Conservation (phyloP, 805 yeast genomes). For the Candida dendrica region DNA sequence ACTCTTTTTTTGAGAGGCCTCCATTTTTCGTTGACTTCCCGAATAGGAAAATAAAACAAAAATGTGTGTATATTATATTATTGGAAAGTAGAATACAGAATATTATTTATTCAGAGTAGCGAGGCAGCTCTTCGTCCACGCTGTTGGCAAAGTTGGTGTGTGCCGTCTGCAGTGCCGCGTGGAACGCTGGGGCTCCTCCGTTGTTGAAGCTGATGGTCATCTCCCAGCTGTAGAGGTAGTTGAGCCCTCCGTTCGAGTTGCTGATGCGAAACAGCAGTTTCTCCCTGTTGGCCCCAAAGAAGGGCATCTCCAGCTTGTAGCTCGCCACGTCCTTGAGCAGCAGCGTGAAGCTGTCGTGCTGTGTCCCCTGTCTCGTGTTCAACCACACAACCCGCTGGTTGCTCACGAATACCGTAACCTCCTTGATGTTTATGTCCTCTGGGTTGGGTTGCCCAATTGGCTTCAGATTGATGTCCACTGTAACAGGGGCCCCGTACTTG, state of each 20-base stretch:
- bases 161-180: constrained; percentile 24
- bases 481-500: constrained; percentile 11
- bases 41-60: constrained; percentile 1
- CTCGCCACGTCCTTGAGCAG: constrained; percentile 24
- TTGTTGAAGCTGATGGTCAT: constrained; percentile 35
- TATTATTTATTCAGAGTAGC: background rate
- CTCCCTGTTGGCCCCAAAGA: constrained; percentile 50
- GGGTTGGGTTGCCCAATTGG: constrained; percentile 16
- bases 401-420: constrained; percentile 35
- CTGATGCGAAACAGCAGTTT: constrained; percentile 32
- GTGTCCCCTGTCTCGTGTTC: constrained; percentile 1
- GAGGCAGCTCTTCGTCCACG: constrained; percentile 42
- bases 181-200: constrained; percentile 41
- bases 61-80: background rate
- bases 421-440: constrained; percentile 12
- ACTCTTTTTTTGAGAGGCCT: background rate
- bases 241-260: constrained; percentile 25
- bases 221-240: constrained; percentile 29
- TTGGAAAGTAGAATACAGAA: no score
- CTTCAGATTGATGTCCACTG: constrained; percentile 7
- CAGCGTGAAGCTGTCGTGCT: constrained; percentile 29
- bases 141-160: constrained; percentile 29
- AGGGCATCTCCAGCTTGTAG: constrained; percentile 37
- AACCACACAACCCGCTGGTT: constrained; percentile 33
- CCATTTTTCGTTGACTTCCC: constrained; percentile 2